Conservation (phyloP, 768 basidiomycete species). For the Aureoboletus auriporus region DNA sequence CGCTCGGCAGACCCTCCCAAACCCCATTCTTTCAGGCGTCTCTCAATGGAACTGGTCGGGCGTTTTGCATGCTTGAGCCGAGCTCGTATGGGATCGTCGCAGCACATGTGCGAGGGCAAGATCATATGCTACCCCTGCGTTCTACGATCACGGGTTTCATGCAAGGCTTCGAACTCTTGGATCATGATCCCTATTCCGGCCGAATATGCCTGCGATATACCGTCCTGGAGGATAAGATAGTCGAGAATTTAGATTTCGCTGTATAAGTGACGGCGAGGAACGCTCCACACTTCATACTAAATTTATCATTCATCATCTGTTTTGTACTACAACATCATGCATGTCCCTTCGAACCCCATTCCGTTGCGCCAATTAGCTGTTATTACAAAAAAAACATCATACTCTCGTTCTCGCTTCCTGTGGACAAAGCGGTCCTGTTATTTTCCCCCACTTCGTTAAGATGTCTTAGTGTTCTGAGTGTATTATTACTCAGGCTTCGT, state of each 20-base stretch:
- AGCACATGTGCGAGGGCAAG: not conserved
- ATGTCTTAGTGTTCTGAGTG: too few relatives aligned
- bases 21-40: slow-evolving; percentile 7
- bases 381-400: too few relatives aligned
- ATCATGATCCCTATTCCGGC: slow-evolving; percentile 19
- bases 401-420: too few relatives aligned
- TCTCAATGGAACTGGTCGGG: slow-evolving; percentile 10
- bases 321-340: too few relatives aligned
- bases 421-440: too few relatives aligned
- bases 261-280: not conserved
- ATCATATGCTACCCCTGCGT: slow-evolving; percentile 1
- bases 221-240: not conserved
- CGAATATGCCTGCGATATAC: slow-evolving; percentile 6
- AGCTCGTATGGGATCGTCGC: not conserved
- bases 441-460: too few relatives aligned
- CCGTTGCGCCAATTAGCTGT: too few relatives aligned
- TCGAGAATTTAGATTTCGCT: slow-evolving; percentile 16
- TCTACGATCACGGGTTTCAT: not conserved
- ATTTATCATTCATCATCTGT: too few relatives aligned
- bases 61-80: not conserved
- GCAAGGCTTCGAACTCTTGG: slow-evolving; percentile 2
- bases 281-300: too few relatives aligned
- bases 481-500: too few relatives aligned
- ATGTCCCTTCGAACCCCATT: too few relatives aligned
- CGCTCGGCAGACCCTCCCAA: not conserved